Percentiles rank a stretch among this genome's conserved stretches.
Conservation (phyloP, 345 rosid genomes). For the Melastoma malabathricum region DNA sequence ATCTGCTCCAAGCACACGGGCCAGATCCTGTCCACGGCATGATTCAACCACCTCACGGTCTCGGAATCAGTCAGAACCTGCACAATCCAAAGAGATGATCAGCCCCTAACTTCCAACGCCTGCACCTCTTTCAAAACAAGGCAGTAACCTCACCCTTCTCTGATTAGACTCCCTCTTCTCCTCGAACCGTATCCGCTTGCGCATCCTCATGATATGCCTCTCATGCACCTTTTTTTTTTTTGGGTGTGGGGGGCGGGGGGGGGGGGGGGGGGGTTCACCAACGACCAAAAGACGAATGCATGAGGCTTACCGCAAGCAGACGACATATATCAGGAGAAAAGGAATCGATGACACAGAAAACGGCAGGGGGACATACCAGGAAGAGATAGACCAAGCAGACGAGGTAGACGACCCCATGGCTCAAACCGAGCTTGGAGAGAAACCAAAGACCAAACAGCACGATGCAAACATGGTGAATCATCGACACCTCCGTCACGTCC, state of each 20-base stretch:
- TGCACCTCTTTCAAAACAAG: neutral
- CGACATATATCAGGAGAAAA: neutral
- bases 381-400: constrained; percentile 53
- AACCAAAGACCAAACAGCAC: constrained; percentile 56
- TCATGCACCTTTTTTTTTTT: constrained; percentile 59
- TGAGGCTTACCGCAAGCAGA: neutral
- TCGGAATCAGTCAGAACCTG: constrained; percentile 84
- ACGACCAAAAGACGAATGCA: too few relatives aligned
- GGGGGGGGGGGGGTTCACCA: too few relatives aligned
- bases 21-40: constrained; percentile 86
- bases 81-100: constrained; percentile 8
- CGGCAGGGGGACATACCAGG: constrained; percentile 29
- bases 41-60: constrained; percentile 82
- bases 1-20: constrained; percentile 91
- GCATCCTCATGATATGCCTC: constrained; percentile 42
- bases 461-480: constrained; percentile 71
- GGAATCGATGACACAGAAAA: neutral
- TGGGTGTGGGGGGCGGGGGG: too few relatives aligned
- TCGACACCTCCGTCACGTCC: constrained; percentile 36
- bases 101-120: neutral
- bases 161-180: constrained; percentile 54
- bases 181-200: constrained; percentile 46
- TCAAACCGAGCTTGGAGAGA: constrained; percentile 40
- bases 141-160: constrained; percentile 38
- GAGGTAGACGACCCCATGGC: constrained; percentile 48